Base-by-base conservation (phyloP, 768 basidiomycete genomes). In the Pisolithus orientalis region DNA sequence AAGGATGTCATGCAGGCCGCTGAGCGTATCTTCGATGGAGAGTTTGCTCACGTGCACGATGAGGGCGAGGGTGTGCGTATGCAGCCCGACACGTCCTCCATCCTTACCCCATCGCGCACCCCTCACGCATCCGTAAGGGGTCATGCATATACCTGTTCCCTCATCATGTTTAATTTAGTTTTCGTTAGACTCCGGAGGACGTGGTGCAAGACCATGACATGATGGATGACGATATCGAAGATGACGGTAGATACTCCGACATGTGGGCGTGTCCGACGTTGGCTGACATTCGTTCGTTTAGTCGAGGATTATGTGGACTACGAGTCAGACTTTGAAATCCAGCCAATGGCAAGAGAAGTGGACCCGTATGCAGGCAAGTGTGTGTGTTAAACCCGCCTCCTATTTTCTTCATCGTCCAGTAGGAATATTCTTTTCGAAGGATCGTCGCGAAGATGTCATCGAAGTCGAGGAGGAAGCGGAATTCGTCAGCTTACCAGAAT, bases 361-460 rank as follows among this genome's bases (percentile, higher is more conserved):
- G 94, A 96, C 71, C 94, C 94, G 10, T 96, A 96, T 65, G 84
- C 91, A 57, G 90, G 92, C 82, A 68, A 57, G 71, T 52, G 32
- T 40, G 27, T 31, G 34, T 45, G n/a, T 9, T 53, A 7, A 39
- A 34, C 25, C 21, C 25, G 13, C 47, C 53, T 40, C 53, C 51
- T 56, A 48, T 17, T 50, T 10, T 21, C 24, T 45, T 57, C 46
- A 59, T 48, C 53, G 14, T 44, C 5, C 38, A 39, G 5, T 53
- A 92, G 92, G 90, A 24, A 82, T 95, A 49, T 95, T 95, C 76
- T 96, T 94, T 68, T 95, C 93, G 40, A 95, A 95, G 72, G 91
- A 94, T 64, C 80, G 94, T 45, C 80, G 82, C 39, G 94, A 95
- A 69, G 89, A 90, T 67, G 87, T 94, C 37, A 90, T 94, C 44